Conservation (phyloP, 2,329 filamentous ascomycete species). For the Aspergillus tubingensis region DNA sequence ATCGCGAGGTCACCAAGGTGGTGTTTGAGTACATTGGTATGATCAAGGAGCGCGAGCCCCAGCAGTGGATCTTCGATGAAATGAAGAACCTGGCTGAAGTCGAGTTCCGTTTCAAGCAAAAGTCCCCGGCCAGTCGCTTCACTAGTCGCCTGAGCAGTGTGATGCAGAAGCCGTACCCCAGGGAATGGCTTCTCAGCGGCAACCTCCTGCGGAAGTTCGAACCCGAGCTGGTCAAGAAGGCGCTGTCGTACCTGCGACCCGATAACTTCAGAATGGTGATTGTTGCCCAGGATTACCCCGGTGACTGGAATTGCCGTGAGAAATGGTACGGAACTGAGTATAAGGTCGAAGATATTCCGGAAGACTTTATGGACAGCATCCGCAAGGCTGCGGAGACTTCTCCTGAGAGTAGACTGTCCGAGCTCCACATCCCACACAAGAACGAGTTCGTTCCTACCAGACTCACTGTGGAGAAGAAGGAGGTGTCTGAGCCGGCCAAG, state of each 20-base stretch:
- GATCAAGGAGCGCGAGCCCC: slow-evolving; percentile 74
- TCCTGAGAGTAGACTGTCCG: slow-evolving; percentile 61
- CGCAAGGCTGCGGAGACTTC: slow-evolving; percentile 62
- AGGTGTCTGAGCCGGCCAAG: slow-evolving; percentile 72
- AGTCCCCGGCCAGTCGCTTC: slow-evolving; percentile 84
- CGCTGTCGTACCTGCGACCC: slow-evolving; percentile 71
- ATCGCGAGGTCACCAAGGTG: slow-evolving; percentile 77
- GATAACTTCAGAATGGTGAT: slow-evolving; percentile 88
- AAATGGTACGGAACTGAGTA: slow-evolving; percentile 99
- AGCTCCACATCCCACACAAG: slow-evolving; percentile 82
- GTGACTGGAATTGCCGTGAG: slow-evolving; percentile 83
- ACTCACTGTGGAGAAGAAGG: slow-evolving; percentile 92
- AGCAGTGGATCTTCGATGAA: slow-evolving; percentile 93
- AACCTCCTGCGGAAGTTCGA: slow-evolving; percentile 79
- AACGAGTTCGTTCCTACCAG: slow-evolving; percentile 96
- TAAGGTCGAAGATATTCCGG: slow-evolving; percentile 75
- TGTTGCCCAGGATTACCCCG: slow-evolving; percentile 80
- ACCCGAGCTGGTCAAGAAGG: slow-evolving; percentile 71
- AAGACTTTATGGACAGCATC: slow-evolving; percentile 72
- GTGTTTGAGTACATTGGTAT: slow-evolving; percentile 92
- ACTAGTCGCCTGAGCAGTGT: slow-evolving; percentile 80
- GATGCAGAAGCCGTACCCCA: slow-evolving; percentile 88
- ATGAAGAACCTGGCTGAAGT: slow-evolving; percentile 88
- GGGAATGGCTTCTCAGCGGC: slow-evolving; percentile 85
- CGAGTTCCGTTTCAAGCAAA: slow-evolving; percentile 93